Evolutionary conservation across 2,329 filamentous ascomycete species (phyloP).

Genomic region (Sporothrix mexicana): DNA sequence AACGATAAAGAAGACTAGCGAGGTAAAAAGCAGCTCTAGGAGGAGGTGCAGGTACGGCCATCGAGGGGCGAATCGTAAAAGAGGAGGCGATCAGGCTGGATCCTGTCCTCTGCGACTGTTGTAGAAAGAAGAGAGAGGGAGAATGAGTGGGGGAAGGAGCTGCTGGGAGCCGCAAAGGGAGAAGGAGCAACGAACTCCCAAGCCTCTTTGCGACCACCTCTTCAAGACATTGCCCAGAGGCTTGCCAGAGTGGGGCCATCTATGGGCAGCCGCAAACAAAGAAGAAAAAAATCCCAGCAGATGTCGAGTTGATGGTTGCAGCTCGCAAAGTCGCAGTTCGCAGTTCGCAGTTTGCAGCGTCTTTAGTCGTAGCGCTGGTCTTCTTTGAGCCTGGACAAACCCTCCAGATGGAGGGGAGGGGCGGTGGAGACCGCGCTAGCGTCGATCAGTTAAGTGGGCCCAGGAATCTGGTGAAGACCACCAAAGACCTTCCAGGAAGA

Average conservation of each 20-base stretch:
- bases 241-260: background rate
- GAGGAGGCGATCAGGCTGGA: background rate
- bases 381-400: no score
- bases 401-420: background rate
- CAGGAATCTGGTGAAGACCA: background rate
- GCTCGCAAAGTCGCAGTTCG: no score
- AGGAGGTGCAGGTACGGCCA: no score
- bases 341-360: no score
- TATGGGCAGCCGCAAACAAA: conserved; percentile 1
- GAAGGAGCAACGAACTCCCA: no score
- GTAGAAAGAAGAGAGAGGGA: background rate
- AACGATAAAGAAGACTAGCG: background rate
- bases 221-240: background rate
- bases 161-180: background rate
- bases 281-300: conserved; percentile 6
- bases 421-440: conserved; percentile 16
- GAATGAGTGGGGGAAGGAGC: background rate
- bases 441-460: background rate
- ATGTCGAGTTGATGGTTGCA: background rate
- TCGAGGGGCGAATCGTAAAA: background rate
- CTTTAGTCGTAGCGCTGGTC: no score
- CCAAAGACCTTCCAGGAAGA: background rate
- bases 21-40: no score
- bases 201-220: background rate
- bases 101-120: background rate